Conservation (phyloP, 169 alveolate species). For the Cystoisospora suis region DNA sequence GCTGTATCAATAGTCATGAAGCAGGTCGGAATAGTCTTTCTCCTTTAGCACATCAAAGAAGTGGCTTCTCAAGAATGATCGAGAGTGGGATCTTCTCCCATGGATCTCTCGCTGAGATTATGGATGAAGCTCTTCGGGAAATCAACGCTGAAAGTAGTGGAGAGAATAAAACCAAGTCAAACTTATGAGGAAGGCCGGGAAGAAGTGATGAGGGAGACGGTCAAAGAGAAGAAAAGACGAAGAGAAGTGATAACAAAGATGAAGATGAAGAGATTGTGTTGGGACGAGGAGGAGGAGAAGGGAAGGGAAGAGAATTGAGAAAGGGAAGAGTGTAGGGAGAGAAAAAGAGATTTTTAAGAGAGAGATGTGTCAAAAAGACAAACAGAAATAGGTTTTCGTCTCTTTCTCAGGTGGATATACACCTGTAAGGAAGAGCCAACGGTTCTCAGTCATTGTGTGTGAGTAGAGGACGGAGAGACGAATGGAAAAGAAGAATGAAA, state of each 20-base stretch:
- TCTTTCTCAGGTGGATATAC: no score
- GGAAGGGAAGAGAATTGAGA: neutral
- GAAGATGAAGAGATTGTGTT: neutral
- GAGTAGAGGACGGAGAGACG: no score
- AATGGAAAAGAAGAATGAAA: no score
- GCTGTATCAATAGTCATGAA: no score
- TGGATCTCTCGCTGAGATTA: neutral
- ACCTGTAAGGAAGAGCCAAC: no score
- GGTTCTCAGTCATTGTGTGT: no score
- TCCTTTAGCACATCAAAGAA: no score
- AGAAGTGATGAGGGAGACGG: neutral
- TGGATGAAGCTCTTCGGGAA: constrained; percentile 1
- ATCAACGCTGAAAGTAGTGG: neutral
- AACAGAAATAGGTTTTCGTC: no score
- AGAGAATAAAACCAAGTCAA: neutral
- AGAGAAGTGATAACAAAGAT: neutral
- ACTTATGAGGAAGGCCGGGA: neutral
- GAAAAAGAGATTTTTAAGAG: no score
- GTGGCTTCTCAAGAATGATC: neutral
- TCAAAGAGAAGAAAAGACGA: neutral
- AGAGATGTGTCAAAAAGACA: no score
- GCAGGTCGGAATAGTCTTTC: no score
- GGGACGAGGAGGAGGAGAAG: neutral
- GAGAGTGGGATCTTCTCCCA: constrained; percentile 17
- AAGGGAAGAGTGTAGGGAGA: no score